Base-by-base conservation (phyloP, 805 yeast genomes). In the Cyberlindnera suaveolens region DNA sequence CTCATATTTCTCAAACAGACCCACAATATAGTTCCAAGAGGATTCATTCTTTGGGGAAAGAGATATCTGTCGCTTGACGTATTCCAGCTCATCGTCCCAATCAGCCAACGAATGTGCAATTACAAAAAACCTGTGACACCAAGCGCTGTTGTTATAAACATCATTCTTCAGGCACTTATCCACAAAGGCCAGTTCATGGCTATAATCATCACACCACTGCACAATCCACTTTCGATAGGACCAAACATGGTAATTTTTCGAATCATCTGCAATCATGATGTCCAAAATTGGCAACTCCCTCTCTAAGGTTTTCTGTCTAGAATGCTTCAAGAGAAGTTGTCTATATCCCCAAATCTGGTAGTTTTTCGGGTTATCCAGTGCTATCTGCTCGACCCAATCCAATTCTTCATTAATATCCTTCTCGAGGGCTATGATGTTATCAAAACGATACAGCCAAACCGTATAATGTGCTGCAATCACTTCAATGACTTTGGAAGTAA, bases 341-440 rank as follows among this genome's bases (percentile, higher is more conserved):
- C 97, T 75, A 58, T 91, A 90, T 54, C 90, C 86, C 97, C 98
- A 93, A n/a, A 91, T 83, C 62, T 93, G 99, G 64, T 93, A 93
- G 67, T 90, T 91, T 62, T 93, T 93, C 34, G 90, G 84, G 60
- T 85, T 83, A 11, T 74, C 80, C 39, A 84, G 57, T 0, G 96
- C 90, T 31, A 86, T 66, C 30, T 70, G 70, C 54, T 86, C 93
- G 49, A 88, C 72, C 96, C 96, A 88, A 32, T 77, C 77, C 32
- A 88, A 67, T 56, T 91, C 96, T 14, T 68, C 64, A 13, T 65
- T 53, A 19, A 69, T 48, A 23, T 64, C 68, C 20, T 61, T 58
- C 5, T 61, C 18, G 33, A 81, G 48, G 27, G 63, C 51, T 19
- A 57, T 53, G 19, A 83, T 54, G 19, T 80, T 80, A 34, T 75